Base-by-base conservation (phyloP, 2,329 filamentous ascomycete genomes). In the Pseudocercospora crystallina region DNA sequence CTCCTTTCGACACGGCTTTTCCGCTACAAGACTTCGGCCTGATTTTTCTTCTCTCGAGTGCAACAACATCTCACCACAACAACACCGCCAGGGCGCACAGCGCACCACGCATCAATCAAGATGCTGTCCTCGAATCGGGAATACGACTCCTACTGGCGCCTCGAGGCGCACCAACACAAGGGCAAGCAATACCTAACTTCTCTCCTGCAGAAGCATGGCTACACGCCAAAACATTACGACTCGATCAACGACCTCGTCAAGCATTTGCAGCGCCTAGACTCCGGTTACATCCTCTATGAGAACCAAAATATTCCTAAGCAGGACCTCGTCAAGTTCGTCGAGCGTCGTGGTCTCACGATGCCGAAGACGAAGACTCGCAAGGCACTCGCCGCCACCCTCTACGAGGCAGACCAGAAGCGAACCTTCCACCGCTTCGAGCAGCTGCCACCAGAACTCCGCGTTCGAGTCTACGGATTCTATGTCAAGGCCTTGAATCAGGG, bases 401-500 rank as follows among this genome's bases (percentile, higher is more conserved):
- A 34, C 34, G 36, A 31, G 5, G 48, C 41, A 13, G 48, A 50
- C 14, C 35, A 50, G 15, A 20, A 4, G 13, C 14, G 11, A 0
- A 35, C 9, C 2, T 50, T 41, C 35, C 5, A 39, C 4, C 36
- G 20, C 2, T 43, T 54, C 32, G 13, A 8, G 2, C 40, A 55
- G 8, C 26, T 55, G 5, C 53, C 53, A 13, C 29, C 49, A 8
- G 53, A 55, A 12, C 36, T 55, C 11, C 49, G 49, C 10, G 44
- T 47, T 32, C 20, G 26, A 2, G 39, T 55, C 8, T 49, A 47
- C 42, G 15, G 39, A 2, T 43, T 43, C 12, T 35, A 53, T 11
- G 11, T 52, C 11, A 33, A 14, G 11, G 36, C 36, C 5, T 36
- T 55, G n/a, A 39, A 36, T 5, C 8, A 29, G 1, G n/a, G n/a